Conservation (phyloP, 2,329 filamentous ascomycete genomes). For the Talaromyces sp. region DNA sequence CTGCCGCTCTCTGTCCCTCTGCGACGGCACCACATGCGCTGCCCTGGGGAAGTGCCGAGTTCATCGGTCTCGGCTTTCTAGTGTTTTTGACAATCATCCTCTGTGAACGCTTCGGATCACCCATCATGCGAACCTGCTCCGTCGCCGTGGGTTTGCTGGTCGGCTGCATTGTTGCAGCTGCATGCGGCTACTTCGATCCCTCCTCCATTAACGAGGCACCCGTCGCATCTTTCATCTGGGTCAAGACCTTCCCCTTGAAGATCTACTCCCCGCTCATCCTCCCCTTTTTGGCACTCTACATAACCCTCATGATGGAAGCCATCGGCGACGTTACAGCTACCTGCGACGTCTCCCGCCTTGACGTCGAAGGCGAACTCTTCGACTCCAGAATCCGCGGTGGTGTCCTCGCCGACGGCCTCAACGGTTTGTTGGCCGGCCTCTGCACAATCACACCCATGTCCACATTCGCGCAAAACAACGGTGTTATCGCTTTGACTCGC, state of each 20-base stretch:
- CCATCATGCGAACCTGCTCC: constrained; percentile 66
- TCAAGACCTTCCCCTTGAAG: constrained; percentile 63
- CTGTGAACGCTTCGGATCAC: constrained; percentile 65
- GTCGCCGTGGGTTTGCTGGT: constrained; percentile 63
- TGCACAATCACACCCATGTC: constrained; percentile 67
- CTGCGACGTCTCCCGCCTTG: constrained; percentile 61
- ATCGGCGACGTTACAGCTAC: constrained; percentile 67
- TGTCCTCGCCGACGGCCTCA: constrained; percentile 64
- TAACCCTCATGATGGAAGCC: constrained; percentile 65
- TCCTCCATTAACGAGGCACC: constrained; percentile 59
- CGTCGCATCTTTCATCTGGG: constrained; percentile 66
- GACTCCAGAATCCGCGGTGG: constrained; percentile 68
- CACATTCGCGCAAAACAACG: constrained; percentile 67
- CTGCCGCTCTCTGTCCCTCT: constrained; percentile 56
- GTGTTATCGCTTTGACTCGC: constrained; percentile 64
- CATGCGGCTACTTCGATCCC: constrained; percentile 62
- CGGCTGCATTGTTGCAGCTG: constrained; percentile 64
- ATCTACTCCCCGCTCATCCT: constrained; percentile 66
- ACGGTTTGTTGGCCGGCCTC: constrained; percentile 60
- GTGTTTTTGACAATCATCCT: constrained; percentile 67
- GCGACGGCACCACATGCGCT: constrained; percentile 59
- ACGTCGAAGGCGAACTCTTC: constrained; percentile 62
- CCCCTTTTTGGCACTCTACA: constrained; percentile 55
- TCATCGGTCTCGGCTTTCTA: constrained; percentile 64
- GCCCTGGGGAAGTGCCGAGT: constrained; percentile 61